A percentile compares a stretch with the other conserved stretches of the same genome.
Evolutionary conservation across 176 grass and related monocot genomes (phyloP).

Genomic region (Carex parvula): DNA sequence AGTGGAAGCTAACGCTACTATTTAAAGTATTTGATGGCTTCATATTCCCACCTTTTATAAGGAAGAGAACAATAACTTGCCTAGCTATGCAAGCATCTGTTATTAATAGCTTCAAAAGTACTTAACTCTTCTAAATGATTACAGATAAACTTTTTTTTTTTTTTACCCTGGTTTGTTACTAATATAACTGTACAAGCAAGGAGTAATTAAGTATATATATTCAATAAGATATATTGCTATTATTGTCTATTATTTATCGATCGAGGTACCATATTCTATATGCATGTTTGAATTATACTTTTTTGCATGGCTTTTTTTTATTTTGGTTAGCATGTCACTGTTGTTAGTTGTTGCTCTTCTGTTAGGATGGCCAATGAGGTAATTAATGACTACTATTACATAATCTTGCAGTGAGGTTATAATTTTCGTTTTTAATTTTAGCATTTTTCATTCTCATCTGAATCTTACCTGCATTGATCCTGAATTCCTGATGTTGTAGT

Average conservation of each 20-base stretch:
- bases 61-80: slow-evolving; percentile 34
- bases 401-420: neutral
- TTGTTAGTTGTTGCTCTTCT: neutral
- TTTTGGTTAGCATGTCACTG: slow-evolving; percentile 18
- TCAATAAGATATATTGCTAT: neutral
- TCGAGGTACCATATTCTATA: neutral
- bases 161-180: no score
- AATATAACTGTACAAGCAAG: no score
- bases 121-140: no score
- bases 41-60: slow-evolving; percentile 12
- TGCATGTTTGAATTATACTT: neutral
- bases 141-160: no score
- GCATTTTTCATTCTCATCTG: neutral
- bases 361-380: slow-evolving; percentile 2
- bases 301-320: neutral
- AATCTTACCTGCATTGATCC: neutral
- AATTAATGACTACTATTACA: slow-evolving; percentile 4
- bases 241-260: neutral
- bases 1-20: slow-evolving; percentile 2
- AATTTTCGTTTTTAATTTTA: neutral
- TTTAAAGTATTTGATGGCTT: no score
- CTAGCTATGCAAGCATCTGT: slow-evolving; percentile 31
- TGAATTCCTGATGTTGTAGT: neutral
- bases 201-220: no score
- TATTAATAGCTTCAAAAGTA: neutral